Base-by-base conservation (phyloP, 1,284 basidiomycete species). In the Blastosporella zonata region DNA sequence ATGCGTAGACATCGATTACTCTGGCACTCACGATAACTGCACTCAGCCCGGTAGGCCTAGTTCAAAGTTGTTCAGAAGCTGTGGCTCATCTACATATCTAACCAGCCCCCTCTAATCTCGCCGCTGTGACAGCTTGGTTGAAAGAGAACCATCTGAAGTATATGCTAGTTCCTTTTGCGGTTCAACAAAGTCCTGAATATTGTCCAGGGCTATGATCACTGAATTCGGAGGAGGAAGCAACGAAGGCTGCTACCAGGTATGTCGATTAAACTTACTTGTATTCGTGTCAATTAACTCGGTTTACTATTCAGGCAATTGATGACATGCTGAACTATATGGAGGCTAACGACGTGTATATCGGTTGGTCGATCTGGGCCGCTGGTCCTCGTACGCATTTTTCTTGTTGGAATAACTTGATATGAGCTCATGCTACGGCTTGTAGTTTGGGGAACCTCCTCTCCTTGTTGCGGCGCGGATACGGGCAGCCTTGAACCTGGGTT, bases 351-450 rank as follows among this genome's bases (percentile, higher is more conserved):
- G 73, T 66, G 27, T 74, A 72, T 54, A 74, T 75, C 42, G 73
- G 73, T 17, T 75, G 73, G 73, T 48, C 69, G 1, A 69, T 69
- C 25, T 75, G 73, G 73, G 73, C 73, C 51, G 73, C 73, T 38
- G 73, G 73, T 39, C 73, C 73, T n/a, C 50, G 72, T 74, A 55
- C 38, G 68, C 64, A 15, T n/a, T 20, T 10, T 18, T 22, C 31
- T n/a, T 29, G 18, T 35, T 40, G 7, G 3, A 5, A 21, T 28
- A 21, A 15, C 13, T 23, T 42, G 21, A 9, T 0, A 12, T 17
- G 39, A 43, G n/a, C n/a, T n/a, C n/a, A n/a, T 15, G 46, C 37
- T 36, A 9, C 12, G 18, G 1, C 2, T 5, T 6, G 27, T 49
- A 74, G 72, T 75, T 22, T 75, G 73, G 73, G 73, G 73, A 8